A percentile compares a stretch with the other conserved stretches of the same genome.
Evolutionary conservation across 2,329 filamentous ascomycete species (phyloP).

Genomic region (Neonectria sp.): DNA sequence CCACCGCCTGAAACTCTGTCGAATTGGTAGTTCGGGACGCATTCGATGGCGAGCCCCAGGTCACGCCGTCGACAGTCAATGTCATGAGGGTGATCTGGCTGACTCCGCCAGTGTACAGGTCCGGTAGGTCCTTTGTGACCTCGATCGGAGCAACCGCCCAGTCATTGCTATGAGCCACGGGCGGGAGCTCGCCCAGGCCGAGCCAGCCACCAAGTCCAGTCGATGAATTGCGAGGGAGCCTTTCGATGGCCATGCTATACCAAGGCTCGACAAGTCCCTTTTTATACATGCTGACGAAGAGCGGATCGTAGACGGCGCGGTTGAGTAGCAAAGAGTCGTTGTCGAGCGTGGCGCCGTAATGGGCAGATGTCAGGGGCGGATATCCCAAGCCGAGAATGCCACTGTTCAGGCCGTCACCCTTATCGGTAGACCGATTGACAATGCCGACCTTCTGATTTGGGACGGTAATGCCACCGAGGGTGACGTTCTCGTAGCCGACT

Average conservation of each 20-base stretch:
- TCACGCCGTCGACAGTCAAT: slow-evolving; percentile 31
- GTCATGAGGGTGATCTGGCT: slow-evolving; percentile 38
- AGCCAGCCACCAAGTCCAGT: slow-evolving; percentile 38
- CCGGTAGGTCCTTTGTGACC: slow-evolving; percentile 37
- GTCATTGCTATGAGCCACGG: slow-evolving; percentile 29
- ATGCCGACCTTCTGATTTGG: slow-evolving; percentile 38
- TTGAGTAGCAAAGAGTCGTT: slow-evolving; percentile 29
- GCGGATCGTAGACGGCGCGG: slow-evolving; percentile 30
- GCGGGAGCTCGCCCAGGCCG: slow-evolving; percentile 38
- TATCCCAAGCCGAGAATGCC: slow-evolving; percentile 44
- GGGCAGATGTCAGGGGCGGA: slow-evolving; percentile 40
- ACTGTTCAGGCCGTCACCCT: slow-evolving; percentile 38
- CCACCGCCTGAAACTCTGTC: slow-evolving; percentile 55
- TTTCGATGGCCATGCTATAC: slow-evolving; percentile 43
- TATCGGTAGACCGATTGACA: slow-evolving; percentile 38
- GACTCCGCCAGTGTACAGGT: slow-evolving; percentile 20
- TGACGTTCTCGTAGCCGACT: slow-evolving; percentile 35
- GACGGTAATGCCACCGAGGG: slow-evolving; percentile 40
- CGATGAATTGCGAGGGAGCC: slow-evolving; percentile 18
- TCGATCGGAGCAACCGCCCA: slow-evolving; percentile 38
- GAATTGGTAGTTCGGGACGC: slow-evolving; percentile 39
- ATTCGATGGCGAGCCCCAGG: slow-evolving; percentile 24
- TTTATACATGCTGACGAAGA: slow-evolving; percentile 38
- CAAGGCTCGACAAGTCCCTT: slow-evolving; percentile 34
- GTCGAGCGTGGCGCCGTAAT: slow-evolving; percentile 29